These are phyloP conservation scores for Eurotiales sp. DNA, from an alignment of 2,329 filamentous ascomycete species.

Conservation along the genomic window DNA sequence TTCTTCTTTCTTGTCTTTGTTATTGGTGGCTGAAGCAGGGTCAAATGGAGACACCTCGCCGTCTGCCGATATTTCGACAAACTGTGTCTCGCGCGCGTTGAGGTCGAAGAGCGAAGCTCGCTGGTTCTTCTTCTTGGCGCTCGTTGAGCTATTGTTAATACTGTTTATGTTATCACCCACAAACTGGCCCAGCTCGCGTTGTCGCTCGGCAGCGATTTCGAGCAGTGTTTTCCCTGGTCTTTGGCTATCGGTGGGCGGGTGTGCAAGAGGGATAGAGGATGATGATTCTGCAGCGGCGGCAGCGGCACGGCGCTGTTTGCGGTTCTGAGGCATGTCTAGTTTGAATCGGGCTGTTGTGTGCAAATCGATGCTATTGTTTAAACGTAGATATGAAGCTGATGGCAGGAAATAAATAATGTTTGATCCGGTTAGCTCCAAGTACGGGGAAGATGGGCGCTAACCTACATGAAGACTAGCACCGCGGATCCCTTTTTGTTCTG, in stretches of 20 bases:
- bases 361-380: too few relatives aligned
- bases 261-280: constrained; percentile 32
- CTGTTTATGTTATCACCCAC: constrained; percentile 1
- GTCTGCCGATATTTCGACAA: constrained; percentile 24
- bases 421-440: too few relatives aligned
- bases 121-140: constrained; percentile 7
- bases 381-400: too few relatives aligned
- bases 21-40: constrained; percentile 17
- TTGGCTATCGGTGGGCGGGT: constrained; percentile 22
- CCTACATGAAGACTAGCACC: too few relatives aligned
- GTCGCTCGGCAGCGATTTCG: constrained; percentile 44
- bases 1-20: not conserved
- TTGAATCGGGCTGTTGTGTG: too few relatives aligned
- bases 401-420: too few relatives aligned
- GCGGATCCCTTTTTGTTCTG: too few relatives aligned
- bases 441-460: too few relatives aligned
- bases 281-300: constrained; percentile 25
- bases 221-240: constrained; percentile 35
- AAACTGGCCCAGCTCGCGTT: constrained; percentile 28
- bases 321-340: constrained; percentile 23
- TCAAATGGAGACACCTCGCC: constrained; percentile 27
- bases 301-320: constrained; percentile 39
- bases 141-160: not conserved
- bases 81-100: constrained; percentile 23
- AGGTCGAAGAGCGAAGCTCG: constrained; percentile 9